Conservation (phyloP, 345 rosid species). For the Populus alba region DNA sequence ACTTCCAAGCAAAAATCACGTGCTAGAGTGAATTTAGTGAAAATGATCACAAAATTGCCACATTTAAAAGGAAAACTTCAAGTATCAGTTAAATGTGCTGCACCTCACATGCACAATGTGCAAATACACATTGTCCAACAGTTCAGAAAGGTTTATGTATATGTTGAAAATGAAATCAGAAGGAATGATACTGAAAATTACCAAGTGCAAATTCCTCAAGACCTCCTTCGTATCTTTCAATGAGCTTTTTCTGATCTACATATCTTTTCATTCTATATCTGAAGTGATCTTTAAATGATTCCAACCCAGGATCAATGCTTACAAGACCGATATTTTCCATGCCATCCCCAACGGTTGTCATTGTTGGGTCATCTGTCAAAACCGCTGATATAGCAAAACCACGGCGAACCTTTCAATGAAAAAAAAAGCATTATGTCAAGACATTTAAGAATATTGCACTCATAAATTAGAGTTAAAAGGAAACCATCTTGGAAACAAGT, state of each 20-base stretch:
- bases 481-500: neutral
- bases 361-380: slow-evolving; percentile 42
- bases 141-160: neutral
- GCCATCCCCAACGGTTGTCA: slow-evolving; percentile 37
- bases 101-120: neutral
- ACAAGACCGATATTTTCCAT: slow-evolving; percentile 45
- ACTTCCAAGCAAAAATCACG: neutral
- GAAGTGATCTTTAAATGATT: slow-evolving; percentile 62
- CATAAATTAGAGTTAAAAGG: neutral
- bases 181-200: slow-evolving; percentile 16
- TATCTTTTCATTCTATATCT: slow-evolving; percentile 49
- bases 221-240: slow-evolving; percentile 62
- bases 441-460: neutral
- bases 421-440: neutral
- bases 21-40: neutral
- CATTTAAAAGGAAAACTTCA: neutral
- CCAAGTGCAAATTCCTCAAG: slow-evolving; percentile 70
- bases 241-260: slow-evolving; percentile 46
- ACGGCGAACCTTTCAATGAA: slow-evolving; percentile 22
- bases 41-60: neutral
- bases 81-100: neutral
- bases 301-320: slow-evolving; percentile 45
- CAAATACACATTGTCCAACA: neutral
- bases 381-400: slow-evolving; percentile 39
- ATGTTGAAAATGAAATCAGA: neutral